Evolutionary conservation across 2,329 filamentous ascomycete genomes (phyloP).

Genomic region (Chlorencoelia australis): DNA sequence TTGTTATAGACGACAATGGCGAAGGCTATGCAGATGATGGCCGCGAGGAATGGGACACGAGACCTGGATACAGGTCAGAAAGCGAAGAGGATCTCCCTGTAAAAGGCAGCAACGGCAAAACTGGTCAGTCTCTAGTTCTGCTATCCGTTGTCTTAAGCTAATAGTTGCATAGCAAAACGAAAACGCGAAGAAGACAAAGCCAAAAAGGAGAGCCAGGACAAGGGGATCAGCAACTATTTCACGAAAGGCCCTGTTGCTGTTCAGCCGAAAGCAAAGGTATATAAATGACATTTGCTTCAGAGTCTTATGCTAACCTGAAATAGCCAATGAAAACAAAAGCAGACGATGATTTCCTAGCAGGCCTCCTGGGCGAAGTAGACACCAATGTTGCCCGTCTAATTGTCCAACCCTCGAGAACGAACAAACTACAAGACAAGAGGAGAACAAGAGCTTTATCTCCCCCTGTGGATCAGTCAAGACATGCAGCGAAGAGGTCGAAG

Average conservation of each 20-base stretch:
- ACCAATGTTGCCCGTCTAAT: constrained; percentile 56
- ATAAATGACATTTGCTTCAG: constrained; percentile 8
- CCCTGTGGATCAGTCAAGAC: constrained; percentile 42
- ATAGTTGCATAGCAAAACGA: constrained; percentile 55
- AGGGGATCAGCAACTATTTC: constrained; percentile 92
- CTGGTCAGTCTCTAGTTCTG: constrained; percentile 15
- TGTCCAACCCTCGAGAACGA: constrained; percentile 50
- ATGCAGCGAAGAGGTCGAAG: constrained; percentile 46
- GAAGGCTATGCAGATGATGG: constrained; percentile 96
- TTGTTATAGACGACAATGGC: constrained; percentile 96
- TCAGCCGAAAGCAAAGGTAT: constrained; percentile 73
- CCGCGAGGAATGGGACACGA: constrained; percentile 69
- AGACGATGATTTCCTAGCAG: constrained; percentile 78
- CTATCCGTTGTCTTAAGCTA: constrained; percentile 1
- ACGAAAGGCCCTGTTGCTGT: constrained; percentile 59
- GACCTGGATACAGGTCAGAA: constrained; percentile 58
- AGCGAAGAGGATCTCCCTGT: constrained; percentile 55
- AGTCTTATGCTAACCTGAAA: constrained; percentile 16
- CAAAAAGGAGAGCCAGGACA: constrained; percentile 77
- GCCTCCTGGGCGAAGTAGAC: constrained; percentile 81
- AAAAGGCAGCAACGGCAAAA: constrained; percentile 41
- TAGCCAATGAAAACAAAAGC: constrained; percentile 72
- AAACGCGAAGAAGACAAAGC: constrained; percentile 81
- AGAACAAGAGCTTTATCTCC: constrained; percentile 77
- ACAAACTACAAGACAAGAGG: constrained; percentile 66